These are phyloP conservation scores for Thalia dealbata DNA, from an alignment of 176 grass and related monocot species.

Conservation along the genomic window DNA sequence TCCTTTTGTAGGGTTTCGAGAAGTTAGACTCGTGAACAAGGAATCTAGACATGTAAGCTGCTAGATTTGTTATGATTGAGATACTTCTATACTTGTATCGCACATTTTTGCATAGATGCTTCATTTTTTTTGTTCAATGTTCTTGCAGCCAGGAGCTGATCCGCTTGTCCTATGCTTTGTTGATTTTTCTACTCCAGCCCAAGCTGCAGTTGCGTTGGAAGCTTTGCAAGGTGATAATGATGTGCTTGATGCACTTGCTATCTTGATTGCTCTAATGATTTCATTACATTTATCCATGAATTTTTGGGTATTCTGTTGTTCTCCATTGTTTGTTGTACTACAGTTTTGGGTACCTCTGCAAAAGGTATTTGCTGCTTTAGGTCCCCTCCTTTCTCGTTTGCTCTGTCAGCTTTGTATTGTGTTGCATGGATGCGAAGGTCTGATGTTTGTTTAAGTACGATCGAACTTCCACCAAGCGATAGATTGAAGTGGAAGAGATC, in stretches of 20 bases:
- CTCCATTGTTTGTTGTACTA: not conserved
- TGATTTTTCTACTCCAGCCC: constrained; percentile 45
- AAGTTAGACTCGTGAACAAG: constrained; percentile 61
- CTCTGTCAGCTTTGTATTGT: not conserved
- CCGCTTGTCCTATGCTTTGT: constrained; percentile 69
- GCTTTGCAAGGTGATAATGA: constrained; percentile 47
- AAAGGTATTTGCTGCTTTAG: not conserved
- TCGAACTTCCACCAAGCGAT: not conserved
- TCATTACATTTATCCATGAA: constrained; percentile 3
- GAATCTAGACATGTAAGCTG: constrained; percentile 80
- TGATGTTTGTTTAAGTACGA: not conserved
- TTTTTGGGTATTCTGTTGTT: constrained; percentile 6
- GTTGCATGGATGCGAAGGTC: not conserved
- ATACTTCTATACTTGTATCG: not conserved
- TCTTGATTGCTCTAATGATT: constrained; percentile 6
- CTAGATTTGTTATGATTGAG: not conserved
- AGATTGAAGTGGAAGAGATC: not conserved
- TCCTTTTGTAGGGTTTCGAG: constrained; percentile 52
- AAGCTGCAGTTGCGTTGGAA: constrained; percentile 39
- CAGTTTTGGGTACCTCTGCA: not conserved
- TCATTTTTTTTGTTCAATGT: constrained; percentile 21
- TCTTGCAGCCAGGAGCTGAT: constrained; percentile 66
- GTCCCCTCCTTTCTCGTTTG: not conserved
- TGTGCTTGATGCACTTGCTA: constrained; percentile 11
- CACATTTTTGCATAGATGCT: constrained; percentile 15